phyloP scores from a whole-genome alignment of 2,329 filamentous ascomycete species.

The Alternaria hordeiaustralica region DNA sequence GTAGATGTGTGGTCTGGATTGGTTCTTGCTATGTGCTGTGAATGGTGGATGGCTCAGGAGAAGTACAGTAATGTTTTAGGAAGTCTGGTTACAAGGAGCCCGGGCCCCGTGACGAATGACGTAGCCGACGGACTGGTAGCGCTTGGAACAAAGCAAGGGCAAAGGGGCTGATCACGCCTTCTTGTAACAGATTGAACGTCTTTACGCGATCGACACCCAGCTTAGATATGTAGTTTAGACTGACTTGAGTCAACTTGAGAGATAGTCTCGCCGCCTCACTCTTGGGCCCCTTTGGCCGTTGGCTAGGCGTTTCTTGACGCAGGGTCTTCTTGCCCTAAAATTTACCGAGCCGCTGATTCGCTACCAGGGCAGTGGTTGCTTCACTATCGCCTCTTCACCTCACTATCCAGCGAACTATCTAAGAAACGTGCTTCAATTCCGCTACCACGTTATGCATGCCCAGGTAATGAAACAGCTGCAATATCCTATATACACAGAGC shows the following conservation, averaged over 20 bases:
- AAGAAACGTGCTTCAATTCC: background rate
- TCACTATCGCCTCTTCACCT: background rate
- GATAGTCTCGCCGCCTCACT: constrained; percentile 6
- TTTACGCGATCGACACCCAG: background rate
- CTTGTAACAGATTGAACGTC: background rate
- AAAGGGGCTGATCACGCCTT: background rate
- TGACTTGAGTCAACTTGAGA: background rate
- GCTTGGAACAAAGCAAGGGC: constrained; percentile 1
- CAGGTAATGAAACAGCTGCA: background rate
- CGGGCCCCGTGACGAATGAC: constrained; percentile 13
- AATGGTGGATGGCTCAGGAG: constrained; percentile 13
- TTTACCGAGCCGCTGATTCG: constrained; percentile 2
- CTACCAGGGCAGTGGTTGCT: constrained; percentile 8
- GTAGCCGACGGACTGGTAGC: constrained; percentile 4
- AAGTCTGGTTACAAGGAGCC: constrained; percentile 1
- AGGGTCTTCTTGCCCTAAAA: constrained; percentile 13
- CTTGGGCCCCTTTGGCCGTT: constrained; percentile 7
- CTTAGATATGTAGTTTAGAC: background rate
- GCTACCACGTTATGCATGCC: background rate
- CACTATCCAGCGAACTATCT: background rate
- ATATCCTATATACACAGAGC: background rate
- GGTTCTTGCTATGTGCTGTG: background rate
- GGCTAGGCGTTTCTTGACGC: constrained; percentile 6
- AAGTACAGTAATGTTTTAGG: constrained; percentile 6
- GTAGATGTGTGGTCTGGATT: constrained; percentile 11